Evolutionary conservation across 2,329 filamentous ascomycete species (phyloP), one percentile per base, ranked within the genome.

Genomic region (Penicillium sp.): DNA sequence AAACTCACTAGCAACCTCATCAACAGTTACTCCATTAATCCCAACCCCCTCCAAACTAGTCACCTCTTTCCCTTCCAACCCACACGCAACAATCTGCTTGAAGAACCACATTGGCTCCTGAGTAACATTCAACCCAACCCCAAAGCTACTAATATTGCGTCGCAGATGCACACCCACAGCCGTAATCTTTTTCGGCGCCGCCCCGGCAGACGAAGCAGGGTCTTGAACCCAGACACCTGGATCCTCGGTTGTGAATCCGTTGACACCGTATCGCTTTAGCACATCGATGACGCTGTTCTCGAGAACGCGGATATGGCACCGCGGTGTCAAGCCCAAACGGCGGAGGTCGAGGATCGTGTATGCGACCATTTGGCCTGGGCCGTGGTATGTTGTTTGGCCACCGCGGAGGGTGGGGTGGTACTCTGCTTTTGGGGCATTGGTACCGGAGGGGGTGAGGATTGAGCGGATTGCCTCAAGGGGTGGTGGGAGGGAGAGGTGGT

Each of bases 371-470:
- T 99, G 95, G 0, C 93, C 93, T 0, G 93, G 95, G 0, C 93
- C 95, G 72, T 99, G 95, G 78, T 96, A 98, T 3, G 95, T 98
- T 0, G 91, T 93, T 63, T 96, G 87, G 0, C 95, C 95, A 59
- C 95, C 95, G 54, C 95, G 87, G n/a, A 87, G 83, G 14, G 90
- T 89, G 66, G 87, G 82, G 44, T 85, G 75, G 65, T 95, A 85
- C n/a, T 84, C 79, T 3, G 88, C 89, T 26, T 71, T 65, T 35
- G 77, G 77, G 31, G 71, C 57, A 31, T 69, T 62, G 46, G 55
- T 27, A 4, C 59, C 56, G 0, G 59, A 51, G 4, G 63, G 48
- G n/a, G 66, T 69, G 26, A 73, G 63, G 46, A 76, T 65, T 11
- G 69, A 60, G 24, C 72, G 68, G 54, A 76, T 76, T 22, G 75